Conservation (phyloP, 2,329 filamentous ascomycete species). For the Penicillium frequentans region DNA sequence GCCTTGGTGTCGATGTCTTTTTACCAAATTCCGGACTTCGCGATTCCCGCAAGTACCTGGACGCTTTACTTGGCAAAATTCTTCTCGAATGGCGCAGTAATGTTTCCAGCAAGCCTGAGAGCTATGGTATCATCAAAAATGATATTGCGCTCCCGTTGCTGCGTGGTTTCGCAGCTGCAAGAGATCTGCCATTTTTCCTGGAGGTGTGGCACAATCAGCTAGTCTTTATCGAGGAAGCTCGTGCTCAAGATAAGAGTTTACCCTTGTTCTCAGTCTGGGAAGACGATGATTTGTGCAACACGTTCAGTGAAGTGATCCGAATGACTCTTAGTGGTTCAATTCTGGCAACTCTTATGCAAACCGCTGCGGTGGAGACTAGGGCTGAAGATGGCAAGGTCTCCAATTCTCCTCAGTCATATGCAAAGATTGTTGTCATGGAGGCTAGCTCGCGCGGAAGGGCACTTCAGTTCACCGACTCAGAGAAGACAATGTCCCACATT, state of each 20-base stretch:
- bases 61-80: slow-evolving; percentile 38
- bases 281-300: slow-evolving; percentile 43
- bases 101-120: slow-evolving; percentile 7
- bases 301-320: slow-evolving; percentile 35
- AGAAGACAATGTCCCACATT: slow-evolving; percentile 24
- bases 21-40: slow-evolving; percentile 44
- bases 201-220: slow-evolving; percentile 43
- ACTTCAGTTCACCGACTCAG: slow-evolving; percentile 22
- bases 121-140: slow-evolving; percentile 37
- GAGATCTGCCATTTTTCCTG: slow-evolving; percentile 42
- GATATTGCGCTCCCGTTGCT: slow-evolving; percentile 42
- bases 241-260: slow-evolving; percentile 22
- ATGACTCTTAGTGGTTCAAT: slow-evolving; percentile 31
- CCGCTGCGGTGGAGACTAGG: slow-evolving; percentile 29
- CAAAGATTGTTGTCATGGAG: slow-evolving; percentile 37
- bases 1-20: slow-evolving; percentile 45
- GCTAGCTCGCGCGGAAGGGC: slow-evolving; percentile 32
- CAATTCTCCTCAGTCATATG: slow-evolving; percentile 31
- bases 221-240: slow-evolving; percentile 35
- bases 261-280: slow-evolving; percentile 44
- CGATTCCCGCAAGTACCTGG: slow-evolving; percentile 37
- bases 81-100: slow-evolving; percentile 32
- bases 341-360: slow-evolving; percentile 31
- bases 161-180: slow-evolving; percentile 40
- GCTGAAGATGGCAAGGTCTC: slow-evolving; percentile 29